phyloP scores from a whole-genome alignment of 2,329 filamentous ascomycete species.

The Neopestalotiopsis sp. region DNA sequence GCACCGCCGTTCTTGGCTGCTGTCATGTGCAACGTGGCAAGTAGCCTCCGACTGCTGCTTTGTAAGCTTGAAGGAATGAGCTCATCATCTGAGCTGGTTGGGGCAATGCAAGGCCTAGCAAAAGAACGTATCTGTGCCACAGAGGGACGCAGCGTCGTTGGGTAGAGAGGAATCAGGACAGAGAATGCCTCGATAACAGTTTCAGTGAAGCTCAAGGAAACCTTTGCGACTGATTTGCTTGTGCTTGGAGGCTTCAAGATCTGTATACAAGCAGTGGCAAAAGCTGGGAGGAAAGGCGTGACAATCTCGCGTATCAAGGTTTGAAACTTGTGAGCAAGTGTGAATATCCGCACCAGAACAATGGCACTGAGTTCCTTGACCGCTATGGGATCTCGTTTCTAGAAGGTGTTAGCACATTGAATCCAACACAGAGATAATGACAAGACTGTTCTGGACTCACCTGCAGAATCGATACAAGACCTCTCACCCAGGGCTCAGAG shows the following conservation, averaged over 20 bases:
- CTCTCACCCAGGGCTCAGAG: slow-evolving; percentile 76
- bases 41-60: slow-evolving; percentile 66
- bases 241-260: slow-evolving; percentile 57
- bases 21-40: slow-evolving; percentile 77
- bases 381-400: slow-evolving; percentile 76
- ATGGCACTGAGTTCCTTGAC: slow-evolving; percentile 80
- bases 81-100: slow-evolving; percentile 59
- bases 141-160: slow-evolving; percentile 82
- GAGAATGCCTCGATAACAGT: slow-evolving; percentile 74
- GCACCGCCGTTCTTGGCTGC: slow-evolving; percentile 78
- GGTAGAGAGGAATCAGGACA: slow-evolving; percentile 78
- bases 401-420: slow-evolving; percentile 15
- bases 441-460: slow-evolving; percentile 45
- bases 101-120: slow-evolving; percentile 65
- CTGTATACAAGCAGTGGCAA: slow-evolving; percentile 75
- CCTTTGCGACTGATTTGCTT: slow-evolving; percentile 41
- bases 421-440: background rate
- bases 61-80: slow-evolving; percentile 59
- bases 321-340: slow-evolving; percentile 80
- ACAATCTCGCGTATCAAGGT: slow-evolving; percentile 87
- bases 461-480: slow-evolving; percentile 76
- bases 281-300: slow-evolving; percentile 78
- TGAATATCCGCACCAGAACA: slow-evolving; percentile 82
- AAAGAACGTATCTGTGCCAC: slow-evolving; percentile 70
- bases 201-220: slow-evolving; percentile 61